Evolutionary conservation across 108 stramenopile genomes (phyloP).

Genomic region (Asterionellopsis glacialis): DNA sequence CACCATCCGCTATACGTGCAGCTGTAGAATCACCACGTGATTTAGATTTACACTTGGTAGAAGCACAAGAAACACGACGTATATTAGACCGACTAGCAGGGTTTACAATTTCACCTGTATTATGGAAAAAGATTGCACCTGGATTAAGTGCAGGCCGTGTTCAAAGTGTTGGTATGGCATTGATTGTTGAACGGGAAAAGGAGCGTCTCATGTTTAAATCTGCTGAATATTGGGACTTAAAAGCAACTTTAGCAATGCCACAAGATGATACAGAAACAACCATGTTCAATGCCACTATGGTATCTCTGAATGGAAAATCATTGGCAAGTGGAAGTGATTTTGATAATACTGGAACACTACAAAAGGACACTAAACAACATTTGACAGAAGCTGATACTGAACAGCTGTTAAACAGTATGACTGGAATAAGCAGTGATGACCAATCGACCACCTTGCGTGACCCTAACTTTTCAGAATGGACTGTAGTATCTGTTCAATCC

Average conservation of each 20-base stretch:
- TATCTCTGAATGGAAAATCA: conserved; percentile 33
- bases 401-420: conserved; percentile 10
- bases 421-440: neutral
- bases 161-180: conserved; percentile 64
- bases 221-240: conserved; percentile 50
- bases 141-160: conserved; percentile 79
- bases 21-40: conserved; percentile 28
- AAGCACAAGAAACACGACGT: conserved; percentile 75
- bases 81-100: conserved; percentile 68
- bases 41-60: conserved; percentile 42
- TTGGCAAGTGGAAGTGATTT: conserved; percentile 58
- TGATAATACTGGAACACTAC: conserved; percentile 25
- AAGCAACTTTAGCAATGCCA: conserved; percentile 26
- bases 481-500: conserved; percentile 20
- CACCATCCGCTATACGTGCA: conserved; percentile 33
- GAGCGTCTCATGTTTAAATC: conserved; percentile 54
- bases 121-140: conserved; percentile 80
- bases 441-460: neutral
- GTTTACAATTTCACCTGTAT: conserved; percentile 67
- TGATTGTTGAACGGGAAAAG: conserved; percentile 62
- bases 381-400: conserved; percentile 19
- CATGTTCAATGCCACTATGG: conserved; percentile 26
- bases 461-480: conserved; percentile 18
- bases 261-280: neutral
- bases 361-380: conserved; percentile 21